Conservation (phyloP, 306 rosid species). For the Lathyrus sativus region DNA sequence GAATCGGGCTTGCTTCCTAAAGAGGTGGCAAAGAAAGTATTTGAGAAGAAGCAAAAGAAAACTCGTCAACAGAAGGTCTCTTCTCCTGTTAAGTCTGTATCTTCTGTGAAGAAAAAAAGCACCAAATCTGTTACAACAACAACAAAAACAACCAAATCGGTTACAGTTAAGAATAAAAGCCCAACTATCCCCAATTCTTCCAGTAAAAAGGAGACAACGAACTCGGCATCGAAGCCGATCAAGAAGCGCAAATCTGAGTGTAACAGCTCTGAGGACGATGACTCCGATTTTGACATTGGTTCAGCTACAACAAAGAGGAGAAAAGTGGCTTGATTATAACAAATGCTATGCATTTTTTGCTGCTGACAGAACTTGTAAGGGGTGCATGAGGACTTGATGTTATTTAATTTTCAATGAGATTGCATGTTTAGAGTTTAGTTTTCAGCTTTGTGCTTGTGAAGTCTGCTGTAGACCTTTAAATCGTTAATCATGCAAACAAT, state of each 20-base stretch:
- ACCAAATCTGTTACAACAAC: conserved; percentile 39
- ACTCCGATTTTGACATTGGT: conserved; percentile 53
- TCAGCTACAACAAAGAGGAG: conserved; percentile 43
- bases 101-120: conserved; percentile 47
- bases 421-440: conserved; percentile 22
- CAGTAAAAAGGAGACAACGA: conserved; percentile 43
- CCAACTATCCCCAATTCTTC: conserved; percentile 44
- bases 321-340: conserved; percentile 46
- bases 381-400: conserved; percentile 17
- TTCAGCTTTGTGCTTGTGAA: conserved; percentile 5
- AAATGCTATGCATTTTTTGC: conserved; percentile 1
- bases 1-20: conserved; percentile 81
- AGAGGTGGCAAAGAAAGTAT: conserved; percentile 63
- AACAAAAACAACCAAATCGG: conserved; percentile 35
- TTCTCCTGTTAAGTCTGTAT: conserved; percentile 53
- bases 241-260: conserved; percentile 59
- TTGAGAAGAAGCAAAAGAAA: conserved; percentile 65
- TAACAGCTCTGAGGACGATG: conserved; percentile 52
- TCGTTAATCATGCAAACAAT: background rate
- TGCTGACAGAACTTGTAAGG: conserved; percentile 1
- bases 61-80: conserved; percentile 47
- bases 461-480: background rate
- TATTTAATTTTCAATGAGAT: conserved; percentile 24
- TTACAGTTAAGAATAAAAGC: conserved; percentile 49
- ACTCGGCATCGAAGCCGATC: conserved; percentile 47